phyloP scores from a whole-genome alignment of 176 grass and related monocot genomes.

The Oryza coarctata region DNA sequence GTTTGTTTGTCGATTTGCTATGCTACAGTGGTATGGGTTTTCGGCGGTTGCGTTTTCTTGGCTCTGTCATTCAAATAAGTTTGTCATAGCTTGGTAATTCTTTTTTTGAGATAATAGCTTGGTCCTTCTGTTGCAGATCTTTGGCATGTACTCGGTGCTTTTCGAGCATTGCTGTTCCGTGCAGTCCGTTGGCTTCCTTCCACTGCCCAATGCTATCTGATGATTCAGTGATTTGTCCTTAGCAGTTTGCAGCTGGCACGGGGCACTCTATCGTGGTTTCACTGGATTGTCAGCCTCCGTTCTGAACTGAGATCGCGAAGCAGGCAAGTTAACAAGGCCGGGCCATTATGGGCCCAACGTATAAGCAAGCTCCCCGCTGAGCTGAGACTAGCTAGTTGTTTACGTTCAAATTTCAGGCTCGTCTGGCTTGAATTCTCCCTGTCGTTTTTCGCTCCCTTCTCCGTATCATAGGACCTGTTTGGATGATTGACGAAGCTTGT shows the following conservation, averaged over 20 bases:
- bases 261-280: too few species aligned
- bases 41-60: neutral
- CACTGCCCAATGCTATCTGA: too few species aligned
- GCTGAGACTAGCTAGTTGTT: neutral
- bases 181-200: too few species aligned
- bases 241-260: too few species aligned
- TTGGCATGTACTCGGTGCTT: neutral
- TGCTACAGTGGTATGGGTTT: neutral
- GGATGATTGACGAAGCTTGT: too few species aligned
- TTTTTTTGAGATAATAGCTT: too few species aligned
- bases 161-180: neutral
- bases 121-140: neutral
- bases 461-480: too few species aligned
- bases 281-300: neutral
- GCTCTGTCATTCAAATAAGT: neutral
- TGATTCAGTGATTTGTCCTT: too few species aligned
- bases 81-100: neutral
- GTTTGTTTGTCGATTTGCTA: neutral
- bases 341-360: neutral
- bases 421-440: neutral
- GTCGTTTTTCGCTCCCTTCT: too few species aligned
- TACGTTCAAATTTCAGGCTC: neutral
- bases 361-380: neutral
- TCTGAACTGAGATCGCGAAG: neutral
- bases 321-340: neutral